Evolutionary conservation across 2,329 filamentous ascomycete genomes (phyloP).

Genomic region (Cordyceps cicadae): DNA sequence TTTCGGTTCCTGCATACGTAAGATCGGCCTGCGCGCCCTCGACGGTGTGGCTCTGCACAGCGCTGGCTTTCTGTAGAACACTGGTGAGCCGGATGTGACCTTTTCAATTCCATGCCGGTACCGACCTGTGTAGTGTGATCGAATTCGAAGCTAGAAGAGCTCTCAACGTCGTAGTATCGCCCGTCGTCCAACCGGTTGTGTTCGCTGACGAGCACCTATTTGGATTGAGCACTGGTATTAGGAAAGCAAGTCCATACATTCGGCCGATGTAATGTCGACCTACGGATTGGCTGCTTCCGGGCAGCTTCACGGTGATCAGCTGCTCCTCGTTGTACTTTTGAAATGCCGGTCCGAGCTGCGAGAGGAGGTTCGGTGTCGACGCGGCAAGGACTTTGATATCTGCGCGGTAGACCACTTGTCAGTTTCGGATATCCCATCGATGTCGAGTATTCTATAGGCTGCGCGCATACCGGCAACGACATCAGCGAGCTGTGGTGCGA

Average conservation of each 20-base stretch:
- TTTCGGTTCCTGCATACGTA: constrained; percentile 51
- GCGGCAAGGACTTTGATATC: constrained; percentile 84
- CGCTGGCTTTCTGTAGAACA: constrained; percentile 64
- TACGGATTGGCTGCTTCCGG: constrained; percentile 63
- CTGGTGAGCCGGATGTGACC: constrained; percentile 13
- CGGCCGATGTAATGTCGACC: constrained; percentile 10
- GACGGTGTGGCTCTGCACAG: constrained; percentile 67
- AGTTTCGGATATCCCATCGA: not conserved
- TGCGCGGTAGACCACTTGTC: constrained; percentile 27
- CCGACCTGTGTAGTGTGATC: constrained; percentile 72
- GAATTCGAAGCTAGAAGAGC: constrained; percentile 78
- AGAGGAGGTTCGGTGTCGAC: constrained; percentile 57
- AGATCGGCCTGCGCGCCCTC: constrained; percentile 72
- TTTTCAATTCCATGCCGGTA: not conserved
- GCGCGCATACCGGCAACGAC: constrained; percentile 66
- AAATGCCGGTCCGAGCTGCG: constrained; percentile 73
- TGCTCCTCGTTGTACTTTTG: constrained; percentile 96
- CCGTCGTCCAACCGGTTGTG: constrained; percentile 75
- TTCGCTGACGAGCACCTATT: constrained; percentile 71
- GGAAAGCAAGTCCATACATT: not conserved
- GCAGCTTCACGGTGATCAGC: constrained; percentile 80
- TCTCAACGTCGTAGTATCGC: constrained; percentile 85
- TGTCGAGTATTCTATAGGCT: too few relatives aligned
- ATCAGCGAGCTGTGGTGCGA: constrained; percentile 60
- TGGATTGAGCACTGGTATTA: constrained; percentile 12